A percentile compares a stretch with the other conserved stretches of the same genome.
Evolutionary conservation across 1,139 yeast species (phyloP).

Genomic region (Schizosaccharomyces versatilis): DNA sequence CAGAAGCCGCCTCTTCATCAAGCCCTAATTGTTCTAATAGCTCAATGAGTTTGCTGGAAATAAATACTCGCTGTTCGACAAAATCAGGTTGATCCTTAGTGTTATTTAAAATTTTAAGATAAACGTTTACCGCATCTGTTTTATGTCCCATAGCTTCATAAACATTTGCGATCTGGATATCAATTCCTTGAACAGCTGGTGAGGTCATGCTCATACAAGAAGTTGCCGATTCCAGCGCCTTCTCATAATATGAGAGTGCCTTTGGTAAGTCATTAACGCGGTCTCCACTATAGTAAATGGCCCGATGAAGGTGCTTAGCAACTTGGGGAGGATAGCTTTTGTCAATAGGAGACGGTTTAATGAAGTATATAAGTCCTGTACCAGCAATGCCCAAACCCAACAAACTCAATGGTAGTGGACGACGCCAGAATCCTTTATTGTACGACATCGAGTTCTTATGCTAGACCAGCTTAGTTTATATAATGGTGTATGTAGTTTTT

Average conservation of each 20-base stretch:
- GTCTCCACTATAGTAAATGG: neutral
- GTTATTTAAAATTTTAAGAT: neutral
- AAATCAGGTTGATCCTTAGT: neutral
- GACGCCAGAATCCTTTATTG: neutral
- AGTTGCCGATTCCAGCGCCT: neutral
- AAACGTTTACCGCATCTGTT: neutral
- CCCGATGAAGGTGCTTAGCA: neutral
- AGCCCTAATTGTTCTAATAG: neutral
- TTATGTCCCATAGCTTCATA: neutral
- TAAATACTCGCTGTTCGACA: neutral
- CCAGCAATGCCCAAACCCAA: neutral
- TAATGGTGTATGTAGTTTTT: too few species aligned
- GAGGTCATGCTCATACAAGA: neutral
- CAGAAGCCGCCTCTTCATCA: neutral
- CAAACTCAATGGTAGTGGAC: neutral
- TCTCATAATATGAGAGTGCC: neutral
- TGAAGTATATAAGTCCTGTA: neutral
- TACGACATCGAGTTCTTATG: neutral
- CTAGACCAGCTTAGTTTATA: too few species aligned
- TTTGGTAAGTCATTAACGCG: neutral
- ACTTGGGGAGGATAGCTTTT: neutral
- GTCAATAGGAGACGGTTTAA: neutral
- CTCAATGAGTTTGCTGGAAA: neutral
- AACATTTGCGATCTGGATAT: neutral
- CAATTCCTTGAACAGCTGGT: neutral